These are phyloP conservation scores for Posidonia oceanica DNA, from an alignment of 116 monocot species.

Conservation along the genomic window DNA sequence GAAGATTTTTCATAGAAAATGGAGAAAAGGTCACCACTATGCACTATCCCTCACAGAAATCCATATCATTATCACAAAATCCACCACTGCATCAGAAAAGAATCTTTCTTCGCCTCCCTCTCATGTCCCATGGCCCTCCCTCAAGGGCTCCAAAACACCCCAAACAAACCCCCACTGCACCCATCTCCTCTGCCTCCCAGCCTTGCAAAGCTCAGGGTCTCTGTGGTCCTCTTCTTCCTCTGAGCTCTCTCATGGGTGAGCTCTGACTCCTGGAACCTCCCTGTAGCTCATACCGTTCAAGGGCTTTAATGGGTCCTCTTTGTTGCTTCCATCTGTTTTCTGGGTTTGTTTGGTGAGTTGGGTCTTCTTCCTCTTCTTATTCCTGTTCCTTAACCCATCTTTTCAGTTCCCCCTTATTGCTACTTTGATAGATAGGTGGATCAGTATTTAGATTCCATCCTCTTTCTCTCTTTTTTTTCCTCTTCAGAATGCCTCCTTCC, in stretches of 20 bases:
- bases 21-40: not conserved
- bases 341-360: too few relatives aligned
- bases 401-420: too few relatives aligned
- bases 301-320: too few relatives aligned
- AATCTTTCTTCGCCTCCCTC: too few relatives aligned
- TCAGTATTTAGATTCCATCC: not conserved
- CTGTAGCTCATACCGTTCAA: not conserved
- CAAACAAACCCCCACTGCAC: not conserved
- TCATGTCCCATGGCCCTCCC: too few relatives aligned
- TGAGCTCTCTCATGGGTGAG: too few relatives aligned
- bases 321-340: too few relatives aligned
- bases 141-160: too few relatives aligned
- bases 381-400: not conserved
- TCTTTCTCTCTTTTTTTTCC: not conserved
- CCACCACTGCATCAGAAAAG: too few relatives aligned
- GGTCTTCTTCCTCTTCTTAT: not conserved
- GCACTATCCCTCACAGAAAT: not conserved
- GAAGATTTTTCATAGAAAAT: not conserved
- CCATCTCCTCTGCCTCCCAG: not conserved
- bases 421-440: too few relatives aligned
- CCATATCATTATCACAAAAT: not conserved
- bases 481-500: slow-evolving; percentile 20
- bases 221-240: too few relatives aligned
- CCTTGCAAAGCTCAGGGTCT: too few relatives aligned
- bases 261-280: not conserved